Evolutionary conservation across 2,329 filamentous ascomycete species (phyloP).

Genomic region (Verticillium longisporum): DNA sequence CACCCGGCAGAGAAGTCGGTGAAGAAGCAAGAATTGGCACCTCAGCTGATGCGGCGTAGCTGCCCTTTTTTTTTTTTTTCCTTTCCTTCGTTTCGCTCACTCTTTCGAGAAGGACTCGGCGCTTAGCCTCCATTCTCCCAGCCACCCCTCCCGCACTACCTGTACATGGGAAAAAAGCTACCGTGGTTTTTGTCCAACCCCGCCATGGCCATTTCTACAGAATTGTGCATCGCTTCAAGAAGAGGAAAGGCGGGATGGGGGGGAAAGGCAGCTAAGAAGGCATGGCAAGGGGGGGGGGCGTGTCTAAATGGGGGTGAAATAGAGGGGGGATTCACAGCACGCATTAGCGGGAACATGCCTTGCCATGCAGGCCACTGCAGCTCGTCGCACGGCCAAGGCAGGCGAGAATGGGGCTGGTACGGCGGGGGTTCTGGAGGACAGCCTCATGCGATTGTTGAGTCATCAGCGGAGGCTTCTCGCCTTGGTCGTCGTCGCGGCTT

Average conservation of each 20-base stretch:
- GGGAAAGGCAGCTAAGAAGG: background rate
- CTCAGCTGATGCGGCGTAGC: background rate
- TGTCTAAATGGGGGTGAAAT: background rate
- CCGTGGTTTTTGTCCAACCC: background rate
- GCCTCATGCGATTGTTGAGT: background rate
- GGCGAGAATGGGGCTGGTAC: background rate
- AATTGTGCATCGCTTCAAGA: background rate
- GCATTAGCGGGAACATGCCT: constrained; percentile 10
- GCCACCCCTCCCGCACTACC: background rate
- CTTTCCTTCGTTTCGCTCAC: too few species aligned
- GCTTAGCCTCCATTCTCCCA: background rate
- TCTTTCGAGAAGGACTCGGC: background rate
- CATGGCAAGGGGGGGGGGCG: background rate
- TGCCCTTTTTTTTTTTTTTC: too few species aligned
- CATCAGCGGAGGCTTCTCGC: background rate
- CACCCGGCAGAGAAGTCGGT: constrained; percentile 10
- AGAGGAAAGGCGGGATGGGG: background rate
- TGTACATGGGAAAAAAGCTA: background rate
- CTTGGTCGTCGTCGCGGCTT: background rate
- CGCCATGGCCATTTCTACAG: constrained; percentile 5
- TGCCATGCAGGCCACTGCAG: constrained; percentile 7
- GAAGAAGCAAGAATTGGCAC: constrained; percentile 6
- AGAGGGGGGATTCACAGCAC: background rate
- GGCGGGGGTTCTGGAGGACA: background rate
- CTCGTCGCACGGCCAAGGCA: constrained; percentile 9